Evolutionary conservation across 2,329 filamentous ascomycete species (phyloP), one percentile per base, ranked within the genome.

Genomic region (Fusarium sp.): DNA sequence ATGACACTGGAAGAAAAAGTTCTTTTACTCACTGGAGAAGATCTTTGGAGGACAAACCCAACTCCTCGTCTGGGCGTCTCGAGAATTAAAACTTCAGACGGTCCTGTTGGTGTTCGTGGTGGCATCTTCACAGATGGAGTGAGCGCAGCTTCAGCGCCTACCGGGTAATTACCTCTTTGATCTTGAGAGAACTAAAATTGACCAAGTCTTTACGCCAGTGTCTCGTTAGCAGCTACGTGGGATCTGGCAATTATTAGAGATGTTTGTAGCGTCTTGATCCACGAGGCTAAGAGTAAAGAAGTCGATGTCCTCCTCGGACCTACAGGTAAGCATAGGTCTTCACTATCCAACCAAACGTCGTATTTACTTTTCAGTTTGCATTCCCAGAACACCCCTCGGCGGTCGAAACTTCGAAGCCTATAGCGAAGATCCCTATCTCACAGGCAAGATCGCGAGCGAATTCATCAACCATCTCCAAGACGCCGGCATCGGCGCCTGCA

Each of bases 401-500:
- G 80, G 80, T 41, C 75, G 80, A 41, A 80, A 80, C 21, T 82
- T 82, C 47, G 79, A 82, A 63, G 78, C 77, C 33, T 78, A 79
- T 53, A 78, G 76, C n/a, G 77, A 82, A 63, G 80, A 82, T 67
- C 80, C 80, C 18, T 76, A 80, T 18, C 72, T 82, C 3, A 76
- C 80, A 10, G 79, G 80, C 16, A 75, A 78, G 15, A 74, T 80
- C 23, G 79, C 80, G 2, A 38, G 35, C 0, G 46, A 48, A 5
- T 73, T 59, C 21, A 61, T 82, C 38, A 78, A 75, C 21, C 76
- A 76, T 15, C 76, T 81, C 15, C 79, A 82, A 52, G 74, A 75
- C 11, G 76, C 73, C 10, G 79, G 79, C 6, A 76, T 82, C 31
- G 76, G 76, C 15, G 78, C 80, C 5, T 81, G 77, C 7, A 79